Evolutionary conservation across 169 alveolate genomes (phyloP).

Genomic region (Cryptosporidium xiaoi): DNA sequence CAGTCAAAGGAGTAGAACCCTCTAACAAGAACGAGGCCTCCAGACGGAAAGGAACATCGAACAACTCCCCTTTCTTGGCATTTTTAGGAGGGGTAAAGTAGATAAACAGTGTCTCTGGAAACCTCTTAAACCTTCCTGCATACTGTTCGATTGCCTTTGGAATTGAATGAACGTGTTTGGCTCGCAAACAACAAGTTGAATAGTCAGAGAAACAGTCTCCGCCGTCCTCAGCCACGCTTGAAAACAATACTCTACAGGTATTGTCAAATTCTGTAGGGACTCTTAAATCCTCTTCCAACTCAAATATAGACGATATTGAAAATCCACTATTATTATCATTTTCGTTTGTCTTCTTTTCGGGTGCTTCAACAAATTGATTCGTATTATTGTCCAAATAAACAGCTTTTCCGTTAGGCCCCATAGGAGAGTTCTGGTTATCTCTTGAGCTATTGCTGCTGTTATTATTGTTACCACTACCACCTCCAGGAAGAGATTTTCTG

Average conservation of each 20-base stretch:
- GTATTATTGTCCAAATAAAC: too few species aligned
- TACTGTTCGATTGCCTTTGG: slow-evolving; percentile 86
- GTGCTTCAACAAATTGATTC: too few species aligned
- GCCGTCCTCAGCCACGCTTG: slow-evolving; percentile 81
- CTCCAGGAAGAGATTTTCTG: slow-evolving; percentile 33
- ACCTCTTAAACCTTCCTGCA: slow-evolving; percentile 82
- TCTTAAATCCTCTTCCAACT: slow-evolving; percentile 39
- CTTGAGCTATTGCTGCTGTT: neutral
- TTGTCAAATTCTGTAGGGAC: slow-evolving; percentile 77
- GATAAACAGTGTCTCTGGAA: slow-evolving; percentile 88
- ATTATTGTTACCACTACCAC: neutral
- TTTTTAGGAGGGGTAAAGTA: slow-evolving; percentile 86
- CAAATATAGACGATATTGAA: slow-evolving; percentile 46
- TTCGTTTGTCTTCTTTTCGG: too few species aligned
- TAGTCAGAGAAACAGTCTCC: slow-evolving; percentile 78
- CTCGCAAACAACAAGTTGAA: slow-evolving; percentile 76
- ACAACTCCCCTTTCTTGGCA: slow-evolving; percentile 89
- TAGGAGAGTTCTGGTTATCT: neutral
- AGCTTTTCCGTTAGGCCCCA: too few species aligned
- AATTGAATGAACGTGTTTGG: slow-evolving; percentile 78
- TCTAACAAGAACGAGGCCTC: slow-evolving; percentile 84
- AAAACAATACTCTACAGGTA: slow-evolving; percentile 81
- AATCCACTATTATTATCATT: neutral
- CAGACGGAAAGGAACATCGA: slow-evolving; percentile 88
- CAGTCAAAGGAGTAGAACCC: neutral